Evolutionary conservation across 2,329 filamentous ascomycete species (phyloP).

Genomic region (Rhytidhysteron rufulum): DNA sequence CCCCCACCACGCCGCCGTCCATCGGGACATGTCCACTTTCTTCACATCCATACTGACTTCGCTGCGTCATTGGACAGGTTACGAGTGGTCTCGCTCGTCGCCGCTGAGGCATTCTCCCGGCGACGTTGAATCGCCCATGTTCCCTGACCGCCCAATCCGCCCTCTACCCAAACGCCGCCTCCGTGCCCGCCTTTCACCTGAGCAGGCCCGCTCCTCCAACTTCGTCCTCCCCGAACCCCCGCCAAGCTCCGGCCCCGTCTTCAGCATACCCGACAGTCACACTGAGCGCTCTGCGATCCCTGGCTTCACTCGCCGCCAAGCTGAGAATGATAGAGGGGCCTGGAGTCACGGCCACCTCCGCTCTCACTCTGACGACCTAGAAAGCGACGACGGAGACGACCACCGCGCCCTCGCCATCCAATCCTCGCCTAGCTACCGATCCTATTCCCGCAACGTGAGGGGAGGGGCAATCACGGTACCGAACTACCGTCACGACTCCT

Average conservation of each 20-base stretch:
- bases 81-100: conserved; percentile 37
- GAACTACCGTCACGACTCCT: conserved; percentile 78
- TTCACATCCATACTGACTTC: conserved; percentile 30
- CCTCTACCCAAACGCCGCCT: conserved; percentile 86
- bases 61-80: conserved; percentile 33
- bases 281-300: conserved; percentile 22
- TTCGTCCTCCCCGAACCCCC: conserved; percentile 79
- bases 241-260: conserved; percentile 68
- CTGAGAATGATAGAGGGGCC: conserved; percentile 50
- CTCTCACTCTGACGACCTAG: conserved; percentile 49
- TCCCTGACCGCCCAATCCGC: conserved; percentile 86
- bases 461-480: conserved; percentile 37
- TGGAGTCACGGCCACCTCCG: conserved; percentile 46
- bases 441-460: conserved; percentile 29
- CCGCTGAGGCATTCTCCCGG: conserved; percentile 51
- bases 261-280: conserved; percentile 60
- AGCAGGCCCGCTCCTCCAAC: conserved; percentile 73
- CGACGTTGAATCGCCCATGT: conserved; percentile 76
- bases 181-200: conserved; percentile 80
- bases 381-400: conserved; percentile 60
- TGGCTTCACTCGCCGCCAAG: conserved; percentile 38
- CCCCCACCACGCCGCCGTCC: conserved; percentile 7
- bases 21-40: conserved; percentile 17
- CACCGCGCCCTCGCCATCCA: conserved; percentile 39
- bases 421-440: conserved; percentile 36